Conservation (phyloP, 345 rosid species). For the Kernera saxatilis region DNA sequence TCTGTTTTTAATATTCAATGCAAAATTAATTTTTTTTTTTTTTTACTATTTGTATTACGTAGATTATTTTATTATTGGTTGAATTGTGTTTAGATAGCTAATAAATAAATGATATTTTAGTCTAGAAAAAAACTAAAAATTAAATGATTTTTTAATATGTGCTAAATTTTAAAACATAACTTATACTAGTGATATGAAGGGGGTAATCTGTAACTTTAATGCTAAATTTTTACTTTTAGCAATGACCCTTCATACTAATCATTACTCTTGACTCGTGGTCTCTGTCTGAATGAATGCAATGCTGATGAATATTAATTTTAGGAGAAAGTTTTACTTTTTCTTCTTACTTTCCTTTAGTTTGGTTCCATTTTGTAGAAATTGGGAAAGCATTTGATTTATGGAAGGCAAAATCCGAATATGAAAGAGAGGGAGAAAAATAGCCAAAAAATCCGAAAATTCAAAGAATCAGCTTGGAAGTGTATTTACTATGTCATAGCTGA, state of each 20-base stretch:
- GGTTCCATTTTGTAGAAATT: constrained; percentile 42
- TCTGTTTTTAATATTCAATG: too few relatives aligned
- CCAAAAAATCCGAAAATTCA: constrained; percentile 56
- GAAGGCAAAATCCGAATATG: constrained; percentile 34
- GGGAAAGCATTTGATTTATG: constrained; percentile 50
- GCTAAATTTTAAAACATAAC: too few relatives aligned
- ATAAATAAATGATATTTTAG: too few relatives aligned
- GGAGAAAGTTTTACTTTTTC: background rate
- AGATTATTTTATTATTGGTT: too few relatives aligned
- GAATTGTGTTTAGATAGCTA: too few relatives aligned
- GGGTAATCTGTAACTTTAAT: background rate
- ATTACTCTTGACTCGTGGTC: constrained; percentile 12
- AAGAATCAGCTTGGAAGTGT: constrained; percentile 98
- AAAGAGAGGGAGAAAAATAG: constrained; percentile 42
- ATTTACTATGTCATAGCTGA: constrained; percentile 82
- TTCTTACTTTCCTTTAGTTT: background rate
- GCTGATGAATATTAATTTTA: background rate
- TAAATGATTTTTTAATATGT: too few relatives aligned
- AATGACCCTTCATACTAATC: constrained; percentile 2
- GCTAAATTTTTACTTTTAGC: constrained; percentile 11
- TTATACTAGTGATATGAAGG: too few relatives aligned
- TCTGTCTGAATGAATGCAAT: background rate
- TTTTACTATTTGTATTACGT: too few relatives aligned
- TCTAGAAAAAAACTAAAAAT: too few relatives aligned
- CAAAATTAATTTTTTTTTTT: too few relatives aligned